Conservation (phyloP, 1,139 yeast species). For the Diutina scorzettiae region DNA sequence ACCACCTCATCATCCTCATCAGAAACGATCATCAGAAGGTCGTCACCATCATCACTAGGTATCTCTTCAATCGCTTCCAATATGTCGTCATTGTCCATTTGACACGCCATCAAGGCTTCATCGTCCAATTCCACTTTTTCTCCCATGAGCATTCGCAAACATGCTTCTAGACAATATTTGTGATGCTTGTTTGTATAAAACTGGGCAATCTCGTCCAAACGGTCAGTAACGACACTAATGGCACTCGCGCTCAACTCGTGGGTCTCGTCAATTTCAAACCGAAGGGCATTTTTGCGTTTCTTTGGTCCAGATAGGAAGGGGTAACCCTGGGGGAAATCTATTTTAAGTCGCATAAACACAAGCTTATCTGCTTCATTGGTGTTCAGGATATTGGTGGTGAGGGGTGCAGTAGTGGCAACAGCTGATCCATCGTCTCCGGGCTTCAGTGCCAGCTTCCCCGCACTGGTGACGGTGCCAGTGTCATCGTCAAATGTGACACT, state of each 20-base stretch:
- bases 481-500: constrained; percentile 7
- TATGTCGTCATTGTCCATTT: constrained; percentile 19
- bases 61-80: constrained; percentile 7
- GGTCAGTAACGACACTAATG: constrained; percentile 36
- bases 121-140: constrained; percentile 52
- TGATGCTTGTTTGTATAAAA: constrained; percentile 44
- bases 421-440: neutral
- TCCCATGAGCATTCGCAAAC: constrained; percentile 70
- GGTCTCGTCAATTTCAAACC: constrained; percentile 68
- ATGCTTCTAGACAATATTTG: constrained; percentile 67
- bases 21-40: constrained; percentile 2
- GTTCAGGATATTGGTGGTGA: neutral
- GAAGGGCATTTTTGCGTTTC: constrained; percentile 18
- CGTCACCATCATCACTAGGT: neutral
- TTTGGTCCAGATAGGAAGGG: constrained; percentile 32
- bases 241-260: constrained; percentile 44
- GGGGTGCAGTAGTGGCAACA: neutral
- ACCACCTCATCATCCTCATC: neutral
- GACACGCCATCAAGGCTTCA: constrained; percentile 17
- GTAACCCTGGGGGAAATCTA: constrained; percentile 58
- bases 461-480: constrained; percentile 4
- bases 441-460: neutral
- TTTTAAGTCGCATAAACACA: constrained; percentile 61
- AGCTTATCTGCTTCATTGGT: constrained; percentile 28
- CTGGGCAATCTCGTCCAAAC: constrained; percentile 43